A percentile compares a stretch with the other conserved stretches of the same genome.
Conservation (phyloP, 2,329 filamentous ascomycete genomes). For the Talaromyces pinophilus region DNA sequence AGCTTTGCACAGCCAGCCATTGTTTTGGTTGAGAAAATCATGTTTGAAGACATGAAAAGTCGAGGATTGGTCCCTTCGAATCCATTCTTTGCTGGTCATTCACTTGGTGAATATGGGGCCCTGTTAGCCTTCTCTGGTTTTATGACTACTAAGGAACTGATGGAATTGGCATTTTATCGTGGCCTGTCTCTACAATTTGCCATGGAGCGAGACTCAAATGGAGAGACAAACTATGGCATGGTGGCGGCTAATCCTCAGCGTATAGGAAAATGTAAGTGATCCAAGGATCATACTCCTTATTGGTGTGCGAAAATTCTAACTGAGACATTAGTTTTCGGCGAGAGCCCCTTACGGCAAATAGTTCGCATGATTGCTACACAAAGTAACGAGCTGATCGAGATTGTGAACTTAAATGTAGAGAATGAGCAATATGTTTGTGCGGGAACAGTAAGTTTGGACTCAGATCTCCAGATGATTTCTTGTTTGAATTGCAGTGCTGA, state of each 20-base stretch:
- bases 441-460: constrained; percentile 52
- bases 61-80: constrained; percentile 94
- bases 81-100: constrained; percentile 97
- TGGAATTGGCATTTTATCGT: constrained; percentile 98
- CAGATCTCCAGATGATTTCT: neutral
- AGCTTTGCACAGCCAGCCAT: constrained; percentile 98
- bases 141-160: constrained; percentile 96
- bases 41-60: constrained; percentile 96
- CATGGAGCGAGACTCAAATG: constrained; percentile 70
- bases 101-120: constrained; percentile 95
- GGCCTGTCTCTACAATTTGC: constrained; percentile 99
- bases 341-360: constrained; percentile 64
- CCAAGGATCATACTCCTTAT: neutral
- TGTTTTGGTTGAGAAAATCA: constrained; percentile 98
- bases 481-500: neutral
- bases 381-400: constrained; percentile 93
- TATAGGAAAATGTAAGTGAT: constrained; percentile 79
- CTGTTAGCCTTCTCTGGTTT: constrained; percentile 94
- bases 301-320: neutral
- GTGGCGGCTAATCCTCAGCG: constrained; percentile 97
- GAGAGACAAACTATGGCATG: constrained; percentile 96
- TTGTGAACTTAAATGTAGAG: constrained; percentile 88
- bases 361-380: constrained; percentile 91
- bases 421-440: constrained; percentile 71
- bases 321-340: constrained; percentile 1